These are phyloP conservation scores for Backusella psychrophila DNA, from an alignment of 192 early-diverging fungal genomes.

Conservation along the genomic window DNA sequence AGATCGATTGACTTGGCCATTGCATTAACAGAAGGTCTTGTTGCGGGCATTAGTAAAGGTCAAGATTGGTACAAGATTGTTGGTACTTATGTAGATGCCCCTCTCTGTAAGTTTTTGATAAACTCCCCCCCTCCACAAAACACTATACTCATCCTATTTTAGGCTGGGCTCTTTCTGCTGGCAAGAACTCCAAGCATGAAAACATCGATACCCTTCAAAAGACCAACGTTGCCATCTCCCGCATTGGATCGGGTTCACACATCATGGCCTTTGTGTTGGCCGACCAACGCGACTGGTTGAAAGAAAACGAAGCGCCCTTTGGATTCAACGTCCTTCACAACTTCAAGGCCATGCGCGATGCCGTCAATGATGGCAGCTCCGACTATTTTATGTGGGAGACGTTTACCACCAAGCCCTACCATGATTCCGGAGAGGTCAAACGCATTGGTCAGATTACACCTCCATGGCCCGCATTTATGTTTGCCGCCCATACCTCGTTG, in stretches of 20 bases:
- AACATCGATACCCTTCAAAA: constrained; percentile 39
- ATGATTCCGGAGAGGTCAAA: constrained; percentile 64
- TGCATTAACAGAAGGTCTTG: constrained; percentile 84
- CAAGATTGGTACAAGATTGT: constrained; percentile 66
- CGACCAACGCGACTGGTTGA: constrained; percentile 64
- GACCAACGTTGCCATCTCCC: constrained; percentile 55
- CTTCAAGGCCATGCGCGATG: constrained; percentile 67
- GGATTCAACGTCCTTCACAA: constrained; percentile 73
- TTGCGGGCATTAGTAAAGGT: constrained; percentile 60
- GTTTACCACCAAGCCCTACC: constrained; percentile 88
- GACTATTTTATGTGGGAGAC: constrained; percentile 93
- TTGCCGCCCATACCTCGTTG: constrained; percentile 59
- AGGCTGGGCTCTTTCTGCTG: constrained; percentile 71
- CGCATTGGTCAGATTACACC: constrained; percentile 76
- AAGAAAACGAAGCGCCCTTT: constrained; percentile 40
- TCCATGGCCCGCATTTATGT: constrained; percentile 89
- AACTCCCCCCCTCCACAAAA: constrained; percentile 17
- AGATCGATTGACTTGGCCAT: constrained; percentile 80
- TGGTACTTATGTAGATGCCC: constrained; percentile 75
- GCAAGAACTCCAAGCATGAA: constrained; percentile 42
- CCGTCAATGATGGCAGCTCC: constrained; percentile 54
- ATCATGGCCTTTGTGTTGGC: constrained; percentile 68
- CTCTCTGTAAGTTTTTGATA: constrained; percentile 54
- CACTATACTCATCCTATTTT: constrained; percentile 26
- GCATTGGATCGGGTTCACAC: constrained; percentile 79